Evolutionary conservation across 1,139 yeast species (phyloP).

Genomic region (Yamadazyma jaroonii): DNA sequence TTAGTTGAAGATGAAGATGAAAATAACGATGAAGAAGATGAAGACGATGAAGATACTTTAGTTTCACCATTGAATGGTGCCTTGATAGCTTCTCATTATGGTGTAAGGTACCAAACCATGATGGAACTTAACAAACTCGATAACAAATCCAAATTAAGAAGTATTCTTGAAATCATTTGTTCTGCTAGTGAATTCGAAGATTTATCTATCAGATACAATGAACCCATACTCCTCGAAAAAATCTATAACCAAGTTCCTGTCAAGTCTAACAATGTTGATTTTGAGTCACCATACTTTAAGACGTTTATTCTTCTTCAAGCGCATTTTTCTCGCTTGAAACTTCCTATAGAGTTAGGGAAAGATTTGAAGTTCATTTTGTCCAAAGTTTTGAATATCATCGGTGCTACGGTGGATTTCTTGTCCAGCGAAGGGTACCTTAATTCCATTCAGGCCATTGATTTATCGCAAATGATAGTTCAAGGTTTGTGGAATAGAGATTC

Average conservation of each 20-base stretch:
- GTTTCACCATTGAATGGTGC: conserved; percentile 67
- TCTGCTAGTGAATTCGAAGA: conserved; percentile 69
- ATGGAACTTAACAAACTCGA: conserved; percentile 54
- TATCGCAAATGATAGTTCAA: conserved; percentile 86
- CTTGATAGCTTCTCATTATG: conserved; percentile 72
- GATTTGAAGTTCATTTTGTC: conserved; percentile 57
- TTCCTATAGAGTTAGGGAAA: conserved; percentile 53
- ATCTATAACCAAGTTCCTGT: conserved; percentile 64
- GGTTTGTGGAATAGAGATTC: conserved; percentile 82
- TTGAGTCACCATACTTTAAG: conserved; percentile 60
- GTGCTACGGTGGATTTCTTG: conserved; percentile 71
- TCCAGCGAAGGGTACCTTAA: conserved; percentile 79
- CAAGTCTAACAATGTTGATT: conserved; percentile 37
- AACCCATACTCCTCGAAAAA: conserved; percentile 38
- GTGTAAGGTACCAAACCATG: conserved; percentile 64
- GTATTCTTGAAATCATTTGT: conserved; percentile 63
- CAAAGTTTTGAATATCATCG: conserved; percentile 49
- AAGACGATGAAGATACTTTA: conserved; percentile 36
- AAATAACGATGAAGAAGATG: conserved; percentile 28
- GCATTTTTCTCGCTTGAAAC: conserved; percentile 62
- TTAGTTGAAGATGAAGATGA: conserved; percentile 58
- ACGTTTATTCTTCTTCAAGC: conserved; percentile 78
- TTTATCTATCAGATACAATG: conserved; percentile 61
- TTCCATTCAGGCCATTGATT: conserved; percentile 81
- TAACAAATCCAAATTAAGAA: conserved; percentile 55